phyloP scores from a whole-genome alignment of 306 rosid genomes.

The Cucurbita argyrosperma region DNA sequence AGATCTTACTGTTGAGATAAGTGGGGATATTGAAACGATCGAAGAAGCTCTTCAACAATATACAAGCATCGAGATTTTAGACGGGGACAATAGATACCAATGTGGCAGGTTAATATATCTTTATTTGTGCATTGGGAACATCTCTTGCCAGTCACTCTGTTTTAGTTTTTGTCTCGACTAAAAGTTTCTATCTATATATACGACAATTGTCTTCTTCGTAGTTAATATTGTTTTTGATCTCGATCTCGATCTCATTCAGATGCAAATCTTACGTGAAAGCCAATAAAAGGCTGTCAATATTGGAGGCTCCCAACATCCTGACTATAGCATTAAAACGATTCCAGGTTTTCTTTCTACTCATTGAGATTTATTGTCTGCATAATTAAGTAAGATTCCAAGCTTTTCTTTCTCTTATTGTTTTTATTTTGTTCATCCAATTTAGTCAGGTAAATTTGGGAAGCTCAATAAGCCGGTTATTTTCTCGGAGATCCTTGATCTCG shows the following conservation, averaged over 20 bases:
- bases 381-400: not conserved
- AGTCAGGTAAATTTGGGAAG: slow-evolving; percentile 98
- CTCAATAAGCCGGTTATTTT: slow-evolving; percentile 79
- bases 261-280: slow-evolving; percentile 95
- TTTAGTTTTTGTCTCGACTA: not conserved
- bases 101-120: slow-evolving; percentile 49
- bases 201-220: not conserved
- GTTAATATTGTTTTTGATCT: not conserved
- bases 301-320: slow-evolving; percentile 91
- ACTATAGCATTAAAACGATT: slow-evolving; percentile 92
- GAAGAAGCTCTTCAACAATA: slow-evolving; percentile 69
- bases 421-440: slow-evolving; percentile 9
- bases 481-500: slow-evolving; percentile 74
- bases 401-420: not conserved
- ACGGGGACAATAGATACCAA: slow-evolving; percentile 85
- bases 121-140: not conserved
- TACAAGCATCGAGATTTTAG: slow-evolving; percentile 75
- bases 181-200: not conserved
- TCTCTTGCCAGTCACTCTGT: not conserved
- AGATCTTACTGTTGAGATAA: slow-evolving; percentile 94
- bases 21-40: slow-evolving; percentile 75
- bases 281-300: slow-evolving; percentile 75
- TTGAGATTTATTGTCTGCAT: not conserved
- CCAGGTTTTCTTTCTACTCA: slow-evolving; percentile 42
- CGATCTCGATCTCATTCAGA: slow-evolving; percentile 31